These are phyloP conservation scores for Huntiella savannae DNA, from an alignment of 2,329 filamentous ascomycete genomes.

Conservation along the genomic window DNA sequence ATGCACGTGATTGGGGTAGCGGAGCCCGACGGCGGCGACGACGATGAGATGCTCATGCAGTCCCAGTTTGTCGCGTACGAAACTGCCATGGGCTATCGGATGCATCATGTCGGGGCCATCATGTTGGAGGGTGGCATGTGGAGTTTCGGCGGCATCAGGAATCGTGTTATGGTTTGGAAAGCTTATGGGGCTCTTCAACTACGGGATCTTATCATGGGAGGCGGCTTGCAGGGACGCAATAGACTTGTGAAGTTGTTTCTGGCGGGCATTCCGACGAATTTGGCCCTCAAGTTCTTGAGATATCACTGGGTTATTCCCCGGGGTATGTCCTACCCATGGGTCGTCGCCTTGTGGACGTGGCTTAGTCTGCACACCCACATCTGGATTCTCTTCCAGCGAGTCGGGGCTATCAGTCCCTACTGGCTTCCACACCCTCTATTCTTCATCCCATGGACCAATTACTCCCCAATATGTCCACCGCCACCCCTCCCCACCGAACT, in stretches of 20 bases:
- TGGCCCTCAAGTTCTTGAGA: conserved; percentile 15
- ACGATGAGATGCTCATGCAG: conserved; percentile 23
- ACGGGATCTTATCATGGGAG: conserved; percentile 22
- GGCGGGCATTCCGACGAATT: conserved; percentile 23
- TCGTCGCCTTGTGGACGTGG: conserved; percentile 7
- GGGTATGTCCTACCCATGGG: conserved; percentile 2
- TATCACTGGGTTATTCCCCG: conserved; percentile 4
- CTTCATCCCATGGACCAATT: conserved; percentile 34
- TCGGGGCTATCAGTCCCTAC: conserved; percentile 25
- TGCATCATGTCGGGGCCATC: conserved; percentile 19
- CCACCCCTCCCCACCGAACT: conserved; percentile 25
- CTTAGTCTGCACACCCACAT: conserved; percentile 26
- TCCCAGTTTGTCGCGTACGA: conserved; percentile 27
- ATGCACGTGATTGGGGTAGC: conserved; percentile 45
- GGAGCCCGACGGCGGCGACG: conserved; percentile 32
- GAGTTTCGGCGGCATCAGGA: conserved; percentile 32
- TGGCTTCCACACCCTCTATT: conserved; percentile 28
- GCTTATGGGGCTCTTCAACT: conserved; percentile 29
- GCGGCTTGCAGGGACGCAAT: conserved; percentile 17
- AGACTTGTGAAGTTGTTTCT: conserved; percentile 19
- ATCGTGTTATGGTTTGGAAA: conserved; percentile 31
- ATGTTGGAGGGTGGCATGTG: conserved; percentile 28
- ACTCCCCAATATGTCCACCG: conserved; percentile 29
- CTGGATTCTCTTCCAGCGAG: conserved; percentile 32
- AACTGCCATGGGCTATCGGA: conserved; percentile 23